Evolutionary conservation across 1,284 basidiomycete genomes (phyloP).

Genomic region (Coniferiporia weirii): DNA sequence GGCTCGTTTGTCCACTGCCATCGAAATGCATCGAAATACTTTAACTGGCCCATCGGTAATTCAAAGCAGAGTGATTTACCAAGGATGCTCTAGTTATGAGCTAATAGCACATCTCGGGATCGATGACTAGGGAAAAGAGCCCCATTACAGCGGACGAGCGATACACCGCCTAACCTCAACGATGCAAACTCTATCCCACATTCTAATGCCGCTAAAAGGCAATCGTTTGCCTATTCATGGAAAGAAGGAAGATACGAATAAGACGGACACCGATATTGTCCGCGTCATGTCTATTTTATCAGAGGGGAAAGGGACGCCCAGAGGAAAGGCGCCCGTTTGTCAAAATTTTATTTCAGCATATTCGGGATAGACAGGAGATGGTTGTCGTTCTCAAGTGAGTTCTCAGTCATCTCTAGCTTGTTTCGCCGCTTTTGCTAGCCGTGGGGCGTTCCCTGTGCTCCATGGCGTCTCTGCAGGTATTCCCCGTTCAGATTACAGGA

Average conservation of each 20-base stretch:
- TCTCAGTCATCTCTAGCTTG: background rate
- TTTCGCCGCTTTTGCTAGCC: background rate
- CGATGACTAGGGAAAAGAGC: background rate
- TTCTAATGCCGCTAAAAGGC: slow-evolving; percentile 2
- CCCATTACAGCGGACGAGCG: background rate
- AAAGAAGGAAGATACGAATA: background rate
- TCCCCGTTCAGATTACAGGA: background rate
- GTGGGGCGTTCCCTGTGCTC: background rate
- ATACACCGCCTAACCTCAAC: background rate
- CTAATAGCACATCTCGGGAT: background rate
- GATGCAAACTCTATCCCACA: background rate
- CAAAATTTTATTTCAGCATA: background rate
- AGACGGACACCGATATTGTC: background rate
- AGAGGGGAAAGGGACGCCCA: background rate
- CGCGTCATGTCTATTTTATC: background rate
- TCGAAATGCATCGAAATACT: background rate
- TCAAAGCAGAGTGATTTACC: background rate
- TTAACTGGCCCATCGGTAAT: background rate
- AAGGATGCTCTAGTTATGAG: background rate
- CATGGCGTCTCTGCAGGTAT: background rate
- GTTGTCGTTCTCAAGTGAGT: background rate
- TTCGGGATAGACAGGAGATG: background rate
- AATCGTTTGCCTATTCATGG: background rate
- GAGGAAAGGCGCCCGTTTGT: background rate
- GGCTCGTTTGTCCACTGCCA: background rate